Conservation (phyloP, 2,329 filamentous ascomycete genomes). For the Pezicula rhizophila region DNA sequence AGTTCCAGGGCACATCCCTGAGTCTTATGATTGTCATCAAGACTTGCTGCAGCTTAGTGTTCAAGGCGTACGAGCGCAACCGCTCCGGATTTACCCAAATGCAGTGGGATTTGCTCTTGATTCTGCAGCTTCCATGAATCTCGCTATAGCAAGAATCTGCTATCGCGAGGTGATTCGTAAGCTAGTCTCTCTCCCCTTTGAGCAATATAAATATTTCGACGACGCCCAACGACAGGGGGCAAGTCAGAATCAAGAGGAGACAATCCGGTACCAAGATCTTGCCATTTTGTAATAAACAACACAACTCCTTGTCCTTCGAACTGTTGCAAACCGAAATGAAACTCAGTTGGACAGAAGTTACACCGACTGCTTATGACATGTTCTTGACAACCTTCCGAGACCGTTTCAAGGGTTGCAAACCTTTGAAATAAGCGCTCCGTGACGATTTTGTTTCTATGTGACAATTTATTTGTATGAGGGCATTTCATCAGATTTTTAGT, state of each 20-base stretch:
- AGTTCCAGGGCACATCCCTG: too few relatives aligned
- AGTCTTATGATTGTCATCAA: too few relatives aligned
- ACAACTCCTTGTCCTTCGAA: constrained; percentile 2
- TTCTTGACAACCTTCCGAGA: background rate
- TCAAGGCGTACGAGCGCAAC: too few relatives aligned
- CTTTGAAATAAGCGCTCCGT: background rate
- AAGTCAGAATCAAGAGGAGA: constrained; percentile 6
- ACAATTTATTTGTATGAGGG: background rate
- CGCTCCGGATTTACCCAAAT: too few relatives aligned
- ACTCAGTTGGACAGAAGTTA: constrained; percentile 4
- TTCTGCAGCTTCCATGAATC: too few relatives aligned
- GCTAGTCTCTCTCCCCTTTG: background rate
- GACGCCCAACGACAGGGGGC: background rate
- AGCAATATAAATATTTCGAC: background rate
- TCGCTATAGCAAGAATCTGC: too few relatives aligned
- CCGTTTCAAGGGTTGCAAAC: too few relatives aligned
- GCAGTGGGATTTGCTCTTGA: too few relatives aligned
- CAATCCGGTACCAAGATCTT: constrained; percentile 8
- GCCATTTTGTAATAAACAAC: constrained; percentile 8
- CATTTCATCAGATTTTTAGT: background rate
- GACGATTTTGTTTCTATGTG: background rate
- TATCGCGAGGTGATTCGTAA: background rate
- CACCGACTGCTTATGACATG: constrained; percentile 3
- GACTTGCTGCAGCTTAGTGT: too few relatives aligned
- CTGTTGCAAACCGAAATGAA: constrained; percentile 3